Evolutionary conservation across 2,329 filamentous ascomycete genomes (phyloP).

Genomic region (Chaetomiaceae sp.): DNA sequence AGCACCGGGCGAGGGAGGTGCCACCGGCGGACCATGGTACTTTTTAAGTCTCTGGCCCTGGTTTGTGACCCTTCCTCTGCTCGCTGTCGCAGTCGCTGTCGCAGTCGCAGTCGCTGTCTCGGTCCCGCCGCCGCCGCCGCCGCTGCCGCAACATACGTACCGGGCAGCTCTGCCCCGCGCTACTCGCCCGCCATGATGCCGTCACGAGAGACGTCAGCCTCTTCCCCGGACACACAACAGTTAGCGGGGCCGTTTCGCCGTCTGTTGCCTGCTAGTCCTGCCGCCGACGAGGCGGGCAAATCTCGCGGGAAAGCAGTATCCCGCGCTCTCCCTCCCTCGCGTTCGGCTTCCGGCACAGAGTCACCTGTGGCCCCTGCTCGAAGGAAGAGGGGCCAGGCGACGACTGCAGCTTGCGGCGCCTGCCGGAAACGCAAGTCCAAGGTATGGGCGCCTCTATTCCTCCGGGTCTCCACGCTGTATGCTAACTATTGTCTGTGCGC

Average conservation of each 20-base stretch:
- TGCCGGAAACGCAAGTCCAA: slow-evolving; percentile 33
- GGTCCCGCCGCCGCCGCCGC: not conserved
- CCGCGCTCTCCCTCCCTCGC: slow-evolving; percentile 1
- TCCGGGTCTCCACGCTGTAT: not conserved
- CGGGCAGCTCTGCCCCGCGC: not conserved
- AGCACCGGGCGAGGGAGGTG: not conserved
- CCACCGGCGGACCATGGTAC: slow-evolving; percentile 3
- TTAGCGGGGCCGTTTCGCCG: slow-evolving; percentile 16
- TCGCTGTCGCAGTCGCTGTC: not conserved
- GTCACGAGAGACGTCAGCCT: slow-evolving; percentile 8
- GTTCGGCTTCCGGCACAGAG: not conserved
- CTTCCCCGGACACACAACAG: slow-evolving; percentile 12
- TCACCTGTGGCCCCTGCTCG: slow-evolving; percentile 1
- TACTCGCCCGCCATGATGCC: not conserved
- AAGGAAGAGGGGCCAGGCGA: slow-evolving; percentile 22
- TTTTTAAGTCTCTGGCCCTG: not conserved
- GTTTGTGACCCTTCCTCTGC: not conserved
- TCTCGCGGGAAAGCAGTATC: not conserved
- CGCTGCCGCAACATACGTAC: too few relatives aligned
- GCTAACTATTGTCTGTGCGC: not conserved
- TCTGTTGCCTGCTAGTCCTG: slow-evolving; percentile 18
- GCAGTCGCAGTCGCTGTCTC: not conserved
- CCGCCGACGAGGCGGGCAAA: not conserved
- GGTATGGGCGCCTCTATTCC: slow-evolving; percentile 19
- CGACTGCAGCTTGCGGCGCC: slow-evolving; percentile 31